phyloP scores from a whole-genome alignment of 108 stramenopile genomes.

The Pseudonitzschia multiseries region DNA sequence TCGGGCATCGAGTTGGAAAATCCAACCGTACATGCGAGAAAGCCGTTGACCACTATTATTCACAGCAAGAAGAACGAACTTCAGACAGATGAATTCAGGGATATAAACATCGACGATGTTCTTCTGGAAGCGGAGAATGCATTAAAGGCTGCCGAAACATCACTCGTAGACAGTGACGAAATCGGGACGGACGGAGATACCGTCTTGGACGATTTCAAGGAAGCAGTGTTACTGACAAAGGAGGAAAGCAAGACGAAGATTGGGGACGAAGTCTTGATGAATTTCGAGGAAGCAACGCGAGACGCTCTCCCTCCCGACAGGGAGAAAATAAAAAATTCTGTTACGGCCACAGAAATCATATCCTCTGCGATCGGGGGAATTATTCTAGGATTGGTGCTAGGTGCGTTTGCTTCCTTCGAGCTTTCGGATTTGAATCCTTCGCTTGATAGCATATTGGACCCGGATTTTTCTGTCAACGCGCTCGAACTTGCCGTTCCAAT shows the following conservation, averaged over 20 bases:
- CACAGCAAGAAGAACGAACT: conserved; percentile 1
- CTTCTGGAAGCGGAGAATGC: conserved; percentile 27
- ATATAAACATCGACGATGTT: conserved; percentile 25
- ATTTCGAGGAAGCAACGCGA: not conserved
- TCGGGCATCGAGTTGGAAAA: not conserved
- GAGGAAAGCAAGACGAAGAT: not conserved
- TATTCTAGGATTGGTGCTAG: conserved; percentile 17
- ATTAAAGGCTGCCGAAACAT: conserved; percentile 9
- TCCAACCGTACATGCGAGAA: not conserved
- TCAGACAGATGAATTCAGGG: conserved; percentile 8
- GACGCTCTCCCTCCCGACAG: not conserved
- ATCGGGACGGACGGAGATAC: too few relatives aligned
- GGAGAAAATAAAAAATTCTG: not conserved
- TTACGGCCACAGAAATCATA: not conserved
- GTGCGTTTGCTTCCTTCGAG: not conserved
- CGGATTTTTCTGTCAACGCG: not conserved
- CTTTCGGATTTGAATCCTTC: not conserved
- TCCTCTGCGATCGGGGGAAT: conserved; percentile 16
- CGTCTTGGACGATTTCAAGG: not conserved
- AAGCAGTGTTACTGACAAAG: not conserved
- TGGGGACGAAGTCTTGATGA: not conserved
- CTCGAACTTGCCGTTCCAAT: not conserved
- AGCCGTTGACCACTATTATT: not conserved
- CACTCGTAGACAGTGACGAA: not conserved
- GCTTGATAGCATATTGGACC: not conserved